phyloP scores from a whole-genome alignment of 768 basidiomycete genomes.

The Coprinopsis sp. region DNA sequence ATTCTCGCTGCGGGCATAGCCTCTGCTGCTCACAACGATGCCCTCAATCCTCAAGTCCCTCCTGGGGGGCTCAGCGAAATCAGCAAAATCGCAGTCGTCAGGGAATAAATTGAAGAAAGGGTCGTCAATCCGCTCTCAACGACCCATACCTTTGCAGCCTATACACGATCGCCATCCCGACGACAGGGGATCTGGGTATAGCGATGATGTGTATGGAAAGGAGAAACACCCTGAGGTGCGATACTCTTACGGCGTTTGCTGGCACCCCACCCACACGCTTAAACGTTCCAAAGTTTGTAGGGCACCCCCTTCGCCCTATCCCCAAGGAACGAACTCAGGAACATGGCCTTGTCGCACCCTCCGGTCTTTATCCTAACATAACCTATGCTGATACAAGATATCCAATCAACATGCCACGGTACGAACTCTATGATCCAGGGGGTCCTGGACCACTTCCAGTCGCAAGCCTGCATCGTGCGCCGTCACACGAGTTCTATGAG shows the following conservation, averaged over 20 bases:
- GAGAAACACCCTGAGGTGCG: no score
- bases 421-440: not conserved
- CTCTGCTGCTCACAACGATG: not conserved
- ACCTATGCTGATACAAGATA: not conserved
- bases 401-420: conserved; percentile 5
- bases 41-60: not conserved
- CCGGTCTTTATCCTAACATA: not conserved
- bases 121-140: no score
- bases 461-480: not conserved
- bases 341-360: no score
- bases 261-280: no score
- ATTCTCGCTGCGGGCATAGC: not conserved
- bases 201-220: no score
- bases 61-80: not conserved
- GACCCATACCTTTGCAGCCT: no score
- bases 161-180: no score
- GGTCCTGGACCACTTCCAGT: not conserved
- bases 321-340: no score
- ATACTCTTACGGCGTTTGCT: no score
- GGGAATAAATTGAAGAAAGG: not conserved
- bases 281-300: no score
- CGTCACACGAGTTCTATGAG: not conserved
- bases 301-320: no score
- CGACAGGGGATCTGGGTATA: no score
- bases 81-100: not conserved